Conservation (phyloP, 768 basidiomycete species). For the Panaeolus cyanescens region DNA sequence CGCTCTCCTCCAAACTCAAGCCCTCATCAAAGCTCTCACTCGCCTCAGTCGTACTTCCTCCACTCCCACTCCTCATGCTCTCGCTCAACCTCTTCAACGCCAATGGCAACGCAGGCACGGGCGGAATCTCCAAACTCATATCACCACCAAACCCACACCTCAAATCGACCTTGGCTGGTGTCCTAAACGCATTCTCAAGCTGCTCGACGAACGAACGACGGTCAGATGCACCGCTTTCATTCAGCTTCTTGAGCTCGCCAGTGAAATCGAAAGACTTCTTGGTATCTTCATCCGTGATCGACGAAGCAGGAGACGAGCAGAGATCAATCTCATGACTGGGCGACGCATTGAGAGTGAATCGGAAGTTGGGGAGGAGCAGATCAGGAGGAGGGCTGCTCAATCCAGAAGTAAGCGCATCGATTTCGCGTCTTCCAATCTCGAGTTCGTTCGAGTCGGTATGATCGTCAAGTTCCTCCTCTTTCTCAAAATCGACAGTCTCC, state of each 20-base stretch:
- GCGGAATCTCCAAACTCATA: conserved; percentile 44
- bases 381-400: neutral
- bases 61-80: conserved; percentile 2
- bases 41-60: neutral
- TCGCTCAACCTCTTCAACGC: conserved; percentile 3
- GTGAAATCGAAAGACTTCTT: conserved; percentile 87
- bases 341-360: conserved; percentile 25
- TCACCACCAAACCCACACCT: conserved; percentile 43
- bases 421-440: neutral
- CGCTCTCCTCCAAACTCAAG: conserved; percentile 7
- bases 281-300: conserved; percentile 58
- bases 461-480: neutral
- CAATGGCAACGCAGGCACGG: conserved; percentile 53
- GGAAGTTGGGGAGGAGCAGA: neutral
- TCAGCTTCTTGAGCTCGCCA: conserved; percentile 69
- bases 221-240: conserved; percentile 70
- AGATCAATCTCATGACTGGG: conserved; percentile 40
- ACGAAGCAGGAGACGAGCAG: conserved; percentile 33
- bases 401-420: neutral
- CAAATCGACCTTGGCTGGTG: conserved; percentile 70
- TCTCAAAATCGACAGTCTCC: conserved; percentile 38
- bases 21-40: conserved; percentile 5
- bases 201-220: conserved; percentile 80
- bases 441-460: neutral
- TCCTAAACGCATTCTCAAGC: conserved; percentile 77